phyloP scores from a whole-genome alignment of 2,329 filamentous ascomycete species.

The Penicillium capsulatum region DNA sequence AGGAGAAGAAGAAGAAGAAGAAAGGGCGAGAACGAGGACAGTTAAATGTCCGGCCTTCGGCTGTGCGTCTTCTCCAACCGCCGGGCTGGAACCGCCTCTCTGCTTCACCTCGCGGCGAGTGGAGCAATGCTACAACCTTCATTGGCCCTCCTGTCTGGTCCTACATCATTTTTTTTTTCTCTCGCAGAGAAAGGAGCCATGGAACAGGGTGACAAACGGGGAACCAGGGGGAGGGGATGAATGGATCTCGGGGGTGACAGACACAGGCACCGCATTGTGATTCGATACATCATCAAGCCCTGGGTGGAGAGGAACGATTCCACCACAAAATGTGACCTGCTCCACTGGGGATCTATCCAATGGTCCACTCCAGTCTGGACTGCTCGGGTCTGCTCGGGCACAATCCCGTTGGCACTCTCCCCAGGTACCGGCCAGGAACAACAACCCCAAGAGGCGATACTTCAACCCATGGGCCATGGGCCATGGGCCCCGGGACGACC shows the following conservation, averaged over 20 bases:
- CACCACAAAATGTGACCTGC: slow-evolving; percentile 2
- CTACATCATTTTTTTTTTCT: too few relatives aligned
- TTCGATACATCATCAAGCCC: slow-evolving; percentile 5
- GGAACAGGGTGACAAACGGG: slow-evolving; percentile 1
- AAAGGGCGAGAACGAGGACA: slow-evolving; percentile 1
- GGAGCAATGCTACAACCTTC: neutral
- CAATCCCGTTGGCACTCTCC: too few relatives aligned
- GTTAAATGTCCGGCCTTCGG: slow-evolving; percentile 3
- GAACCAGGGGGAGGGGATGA: slow-evolving; percentile 7
- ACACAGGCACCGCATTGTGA: slow-evolving; percentile 2
- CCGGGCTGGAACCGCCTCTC: slow-evolving; percentile 2
- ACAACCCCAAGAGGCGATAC: too few relatives aligned
- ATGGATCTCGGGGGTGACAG: slow-evolving; percentile 12
- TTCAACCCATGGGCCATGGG: too few relatives aligned
- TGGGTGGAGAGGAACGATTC: slow-evolving; percentile 3
- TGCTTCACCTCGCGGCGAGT: slow-evolving; percentile 3
- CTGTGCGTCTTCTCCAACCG: slow-evolving; percentile 9
- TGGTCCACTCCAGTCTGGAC: too few relatives aligned
- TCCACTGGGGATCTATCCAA: slow-evolving; percentile 2
- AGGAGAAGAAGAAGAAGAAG: slow-evolving; percentile 2
- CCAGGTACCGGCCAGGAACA: too few relatives aligned
- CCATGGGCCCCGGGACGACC: too few relatives aligned
- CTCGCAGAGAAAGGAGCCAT: neutral
- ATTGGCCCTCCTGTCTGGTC: too few relatives aligned
- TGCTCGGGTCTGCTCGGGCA: too few relatives aligned